Percentiles rank a stretch among this genome's conserved stretches.
Evolutionary conservation across 768 basidiomycete species (phyloP).

Genomic region (Tulasnella sp.): DNA sequence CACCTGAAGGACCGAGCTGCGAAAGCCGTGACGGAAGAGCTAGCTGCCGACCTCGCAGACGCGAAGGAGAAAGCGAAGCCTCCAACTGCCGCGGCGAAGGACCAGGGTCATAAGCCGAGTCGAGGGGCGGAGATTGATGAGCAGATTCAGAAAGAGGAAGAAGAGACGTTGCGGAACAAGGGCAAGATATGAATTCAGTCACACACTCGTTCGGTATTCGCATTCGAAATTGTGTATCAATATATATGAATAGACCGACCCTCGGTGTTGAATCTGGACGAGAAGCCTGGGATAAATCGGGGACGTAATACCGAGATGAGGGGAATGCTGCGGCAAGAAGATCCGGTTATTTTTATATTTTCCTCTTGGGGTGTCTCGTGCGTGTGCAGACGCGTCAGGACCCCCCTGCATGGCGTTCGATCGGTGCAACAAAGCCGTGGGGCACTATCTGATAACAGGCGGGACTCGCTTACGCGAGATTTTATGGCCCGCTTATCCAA

Average conservation of each 20-base stretch:
- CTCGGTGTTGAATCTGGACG: not conserved
- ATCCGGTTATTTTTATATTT: too few species aligned
- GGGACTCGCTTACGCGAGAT: not conserved
- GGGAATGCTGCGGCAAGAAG: too few species aligned
- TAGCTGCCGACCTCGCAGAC: conserved; percentile 40
- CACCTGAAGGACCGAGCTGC: conserved; percentile 17
- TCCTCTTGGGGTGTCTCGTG: not conserved
- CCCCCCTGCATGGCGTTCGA: not conserved
- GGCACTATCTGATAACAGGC: not conserved
- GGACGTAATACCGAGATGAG: too few species aligned
- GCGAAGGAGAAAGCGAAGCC: conserved; percentile 50
- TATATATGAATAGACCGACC: not conserved
- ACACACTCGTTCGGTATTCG: not conserved
- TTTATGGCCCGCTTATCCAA: not conserved
- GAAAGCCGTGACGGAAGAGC: conserved; percentile 43
- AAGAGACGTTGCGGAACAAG: conserved; percentile 53
- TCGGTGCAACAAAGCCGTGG: not conserved
- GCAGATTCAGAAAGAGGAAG: conserved; percentile 57
- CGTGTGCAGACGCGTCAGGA: not conserved
- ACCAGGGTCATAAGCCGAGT: conserved; percentile 62
- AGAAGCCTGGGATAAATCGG: not conserved
- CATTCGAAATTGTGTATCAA: not conserved
- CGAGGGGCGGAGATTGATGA: conserved; percentile 63
- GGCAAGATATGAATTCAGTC: conserved; percentile 39
- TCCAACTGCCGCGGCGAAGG: conserved; percentile 51